A percentile compares a stretch with the other conserved stretches of the same genome.
phyloP scores from a whole-genome alignment of 306 rosid genomes.

The Hippophae tibetana region DNA sequence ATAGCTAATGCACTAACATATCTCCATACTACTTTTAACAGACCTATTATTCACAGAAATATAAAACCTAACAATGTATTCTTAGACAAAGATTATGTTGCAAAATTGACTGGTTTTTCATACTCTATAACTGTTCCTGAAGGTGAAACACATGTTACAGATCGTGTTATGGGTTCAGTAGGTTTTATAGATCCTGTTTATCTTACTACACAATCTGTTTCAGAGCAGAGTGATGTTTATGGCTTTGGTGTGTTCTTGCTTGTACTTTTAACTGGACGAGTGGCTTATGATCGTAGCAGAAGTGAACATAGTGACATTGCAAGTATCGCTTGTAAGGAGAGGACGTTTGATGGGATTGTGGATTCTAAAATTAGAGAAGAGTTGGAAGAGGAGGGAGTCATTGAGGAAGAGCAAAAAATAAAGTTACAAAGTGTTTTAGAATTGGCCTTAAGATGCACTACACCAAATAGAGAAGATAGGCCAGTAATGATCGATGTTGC shows the following conservation, averaged over 20 bases:
- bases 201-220: background rate
- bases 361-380: background rate
- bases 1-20: constrained; percentile 3
- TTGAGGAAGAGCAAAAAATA: background rate
- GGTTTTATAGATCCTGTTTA: background rate
- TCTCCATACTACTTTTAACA: constrained; percentile 1
- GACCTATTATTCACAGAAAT: background rate
- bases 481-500: no score
- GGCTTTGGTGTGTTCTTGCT: background rate
- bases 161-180: background rate
- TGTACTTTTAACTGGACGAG: background rate
- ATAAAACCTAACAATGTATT: background rate
- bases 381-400: background rate
- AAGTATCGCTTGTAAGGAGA: background rate
- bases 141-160: background rate
- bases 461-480: no score
- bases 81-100: constrained; percentile 6
- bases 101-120: background rate
- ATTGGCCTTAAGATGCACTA: no score
- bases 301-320: no score
- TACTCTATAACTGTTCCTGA: background rate
- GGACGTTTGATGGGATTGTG: background rate
- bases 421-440: background rate
- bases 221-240: constrained; percentile 1
- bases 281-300: background rate